Base-by-base conservation (phyloP, 768 basidiomycete genomes). In the Mycena leptocephala region DNA sequence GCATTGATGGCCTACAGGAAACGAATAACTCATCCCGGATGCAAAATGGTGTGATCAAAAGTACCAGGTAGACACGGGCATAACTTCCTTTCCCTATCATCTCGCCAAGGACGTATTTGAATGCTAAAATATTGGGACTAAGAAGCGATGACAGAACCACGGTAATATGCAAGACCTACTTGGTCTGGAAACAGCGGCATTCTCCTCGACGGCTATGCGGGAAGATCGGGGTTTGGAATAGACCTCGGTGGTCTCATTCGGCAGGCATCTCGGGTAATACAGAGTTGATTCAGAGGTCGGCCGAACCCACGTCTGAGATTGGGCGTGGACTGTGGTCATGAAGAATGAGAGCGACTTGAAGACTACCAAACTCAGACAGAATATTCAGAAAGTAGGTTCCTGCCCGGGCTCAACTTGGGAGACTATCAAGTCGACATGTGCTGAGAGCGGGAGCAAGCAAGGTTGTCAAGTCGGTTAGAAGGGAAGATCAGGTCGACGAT, bases 31-130 rank as follows among this genome's bases (percentile, higher is more conserved):
- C 24, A 43, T 14, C 35, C 13, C 32, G n/a, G 33, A 14, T 24
- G 32, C 26, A n/a, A 30, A 43, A 3, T 35, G 32, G n/a, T 13
- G n/a, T 18, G n/a, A 32, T 24, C 13, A 33, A 41, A 7, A 2
- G 20, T 53, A 74, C 72, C 75, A 97, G 89, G 81, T 95, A 98
- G n/a, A 99, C 97, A 62, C 91, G 90, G 32, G 97, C 97, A 81
- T 95, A 98, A 55, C 95, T 96, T n/a, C 97, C 97, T 81, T 95
- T 96, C 22, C 97, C 97, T 76, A 99, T 94, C 24, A 97, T 88
- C 82, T 97, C 96, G 46, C 97, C 97, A 76, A 95, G 95, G 64
- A 97, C 94, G 96, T 97, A 98, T 81, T 95, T 93, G 87, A 97
- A 95, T 39, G 94, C 66, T 68, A 30, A 11, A 70, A 22, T 55